Base-by-base conservation (phyloP, 1,139 yeast genomes). In the Geotrichum siamense region DNA sequence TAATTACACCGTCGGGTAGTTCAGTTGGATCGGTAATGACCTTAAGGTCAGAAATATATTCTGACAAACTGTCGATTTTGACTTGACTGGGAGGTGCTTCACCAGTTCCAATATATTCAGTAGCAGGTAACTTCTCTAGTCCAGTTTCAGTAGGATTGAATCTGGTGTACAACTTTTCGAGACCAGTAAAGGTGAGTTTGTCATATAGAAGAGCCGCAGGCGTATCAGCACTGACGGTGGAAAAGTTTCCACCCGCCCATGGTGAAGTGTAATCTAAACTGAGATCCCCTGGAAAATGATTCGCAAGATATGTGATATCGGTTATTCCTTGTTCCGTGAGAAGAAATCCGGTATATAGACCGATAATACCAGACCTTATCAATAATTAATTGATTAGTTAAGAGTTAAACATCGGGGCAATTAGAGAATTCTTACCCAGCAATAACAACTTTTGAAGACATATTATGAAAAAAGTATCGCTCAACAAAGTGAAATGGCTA, bases 321-420 rank as follows among this genome's bases (percentile, higher is more conserved):
- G 62, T 51, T 8, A 74, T 70, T 5, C 38, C 32, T 1, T 70
- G 70, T 10, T 67, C 64, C 21, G 71, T 65, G 22, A 78, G 64
- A 38, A 77, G 67, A 43, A 70, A 67, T 44, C 71, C 82, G 1
- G 78, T 70, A 39, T 87, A 81, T 53, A 83, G 70, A 26, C 93
- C 93, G 45, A 78, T 67, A 36, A 82, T 78, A 16, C 94, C 94
- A 2, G 85, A 71, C 9, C 84, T 69, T 16, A 23, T 8, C 10
- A 10, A 23, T 10, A 23, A 10, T 23, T 23, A 23, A 10, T 23
- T 10, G 26, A 10, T 8, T 23, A 23, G n/a, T n/a, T n/a, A n/a
- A n/a, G n/a, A n/a, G n/a, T n/a, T n/a, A n/a, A n/a, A n/a, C n/a
- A n/a, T n/a, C n/a, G n/a, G n/a, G n/a, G n/a, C n/a, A n/a, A n/a